Evolutionary conservation across 2,329 filamentous ascomycete genomes (phyloP), one percentile per base, ranked within the genome.

Genomic region (Cladosporium sp.): DNA sequence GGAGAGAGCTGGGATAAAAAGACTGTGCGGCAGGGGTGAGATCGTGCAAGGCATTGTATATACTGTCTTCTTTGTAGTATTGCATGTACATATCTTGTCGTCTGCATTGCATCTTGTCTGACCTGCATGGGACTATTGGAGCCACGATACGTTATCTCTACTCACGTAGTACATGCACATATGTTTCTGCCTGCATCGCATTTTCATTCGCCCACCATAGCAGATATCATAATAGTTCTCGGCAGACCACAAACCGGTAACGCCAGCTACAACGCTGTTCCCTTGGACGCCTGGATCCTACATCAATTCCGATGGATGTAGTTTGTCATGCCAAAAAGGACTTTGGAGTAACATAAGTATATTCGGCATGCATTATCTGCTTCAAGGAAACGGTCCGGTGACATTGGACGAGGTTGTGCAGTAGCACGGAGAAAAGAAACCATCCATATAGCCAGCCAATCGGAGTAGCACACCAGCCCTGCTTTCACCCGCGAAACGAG

Each of bases 371-470:
- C 6, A 16, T 4, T 21, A 5, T 44, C 40, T 21, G 40, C 40
- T 44, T 44, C 18, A 44, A 44, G 37, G 7, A 44, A 21, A 8
- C 40, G 10, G n/a, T 46, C n/a, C 40, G 40, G 40, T 12, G 40
- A 23, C n/a, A 10, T 46, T 46, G 40, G 18, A 12, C 40, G n/a
- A 46, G 40, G 40, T 11, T 21, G n/a, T 21, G 40, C 14, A 21
- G 40, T n/a, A n/a, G 37, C 37, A 46, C 40, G 40, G 40, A 46
- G 40, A 46, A 33, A 29, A n/a, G 28, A 53, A n/a, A 33, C 33
- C 10, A 55, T 18, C 28, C 28, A 55, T n/a, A 55, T 33, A 55
- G 52, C 28, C 52, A 55, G n/a, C 52, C 52, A 55, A 55, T 55
- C 52, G 52, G 28, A 33, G n/a, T n/a, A 23, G 12, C n/a, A 23